These are phyloP conservation scores for Penicillium sp. DNA, from an alignment of 2,329 filamentous ascomycete species.

Conservation along the genomic window DNA sequence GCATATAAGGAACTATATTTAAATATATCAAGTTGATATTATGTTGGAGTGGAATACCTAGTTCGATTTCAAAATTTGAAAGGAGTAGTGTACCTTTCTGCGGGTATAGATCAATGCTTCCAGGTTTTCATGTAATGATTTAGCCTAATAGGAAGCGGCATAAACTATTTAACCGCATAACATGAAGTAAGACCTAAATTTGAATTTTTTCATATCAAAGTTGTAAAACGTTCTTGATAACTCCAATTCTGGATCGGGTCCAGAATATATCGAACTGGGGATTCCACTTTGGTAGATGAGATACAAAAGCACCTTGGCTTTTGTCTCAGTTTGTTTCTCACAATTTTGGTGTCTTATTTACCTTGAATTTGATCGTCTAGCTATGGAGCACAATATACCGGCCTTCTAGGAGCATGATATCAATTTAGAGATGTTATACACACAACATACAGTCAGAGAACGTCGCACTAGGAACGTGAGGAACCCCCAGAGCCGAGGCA, in stretches of 20 bases:
- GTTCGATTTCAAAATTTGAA: background rate
- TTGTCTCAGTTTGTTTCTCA: background rate
- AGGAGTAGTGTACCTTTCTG: too few relatives aligned
- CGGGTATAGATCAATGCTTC: background rate
- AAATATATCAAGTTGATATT: background rate
- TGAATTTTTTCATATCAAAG: background rate
- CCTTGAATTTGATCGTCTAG: background rate
- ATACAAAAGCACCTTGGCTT: background rate
- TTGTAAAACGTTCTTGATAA: background rate
- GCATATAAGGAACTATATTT: background rate
- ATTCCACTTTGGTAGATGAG: too few relatives aligned
- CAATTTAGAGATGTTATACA: background rate
- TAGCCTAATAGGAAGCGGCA: background rate
- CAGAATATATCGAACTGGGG: too few relatives aligned
- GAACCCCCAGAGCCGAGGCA: too few relatives aligned
- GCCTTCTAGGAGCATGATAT: background rate
- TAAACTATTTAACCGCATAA: background rate
- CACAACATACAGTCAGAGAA: too few relatives aligned
- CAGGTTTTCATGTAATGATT: background rate
- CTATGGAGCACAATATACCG: background rate
- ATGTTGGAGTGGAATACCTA: background rate
- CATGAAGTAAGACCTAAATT: background rate
- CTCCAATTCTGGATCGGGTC: background rate
- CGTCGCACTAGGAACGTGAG: too few relatives aligned
- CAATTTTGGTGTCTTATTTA: background rate